These are phyloP conservation scores for Aspergillus biplanus DNA, from an alignment of 495 filamentous ascomycete genomes.

Conservation along the genomic window DNA sequence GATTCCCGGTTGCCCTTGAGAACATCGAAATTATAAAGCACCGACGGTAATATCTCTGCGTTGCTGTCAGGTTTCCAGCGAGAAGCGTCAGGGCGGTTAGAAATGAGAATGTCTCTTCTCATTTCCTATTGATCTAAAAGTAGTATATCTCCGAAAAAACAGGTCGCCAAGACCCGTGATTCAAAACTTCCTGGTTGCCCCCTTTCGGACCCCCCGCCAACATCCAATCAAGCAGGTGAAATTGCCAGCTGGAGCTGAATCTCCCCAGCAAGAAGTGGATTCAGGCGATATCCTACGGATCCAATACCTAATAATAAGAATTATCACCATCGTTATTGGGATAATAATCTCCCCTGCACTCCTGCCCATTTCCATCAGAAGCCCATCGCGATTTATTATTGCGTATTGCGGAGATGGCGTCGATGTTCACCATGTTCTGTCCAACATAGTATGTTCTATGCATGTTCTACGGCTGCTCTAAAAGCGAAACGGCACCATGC, in stretches of 20 bases:
- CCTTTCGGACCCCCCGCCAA: slow-evolving; percentile 12
- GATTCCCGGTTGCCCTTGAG: no score
- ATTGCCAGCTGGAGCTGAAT: not conserved
- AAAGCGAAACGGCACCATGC: slow-evolving; percentile 12
- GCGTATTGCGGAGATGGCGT: no score
- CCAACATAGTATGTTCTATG: slow-evolving; percentile 39
- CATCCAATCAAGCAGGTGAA: slow-evolving; percentile 16
- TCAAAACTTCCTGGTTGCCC: not conserved
- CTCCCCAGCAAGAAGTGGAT: not conserved
- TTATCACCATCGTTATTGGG: not conserved
- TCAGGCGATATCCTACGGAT: not conserved
- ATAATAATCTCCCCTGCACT: not conserved
- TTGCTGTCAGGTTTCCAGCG: no score
- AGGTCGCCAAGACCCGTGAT: not conserved
- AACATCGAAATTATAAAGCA: no score
- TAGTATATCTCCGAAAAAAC: not conserved
- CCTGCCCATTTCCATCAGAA: not conserved
- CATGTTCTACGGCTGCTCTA: slow-evolving; percentile 50
- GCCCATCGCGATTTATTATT: not conserved
- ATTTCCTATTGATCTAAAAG: not conserved
- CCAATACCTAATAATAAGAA: no score
- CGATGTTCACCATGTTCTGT: no score
- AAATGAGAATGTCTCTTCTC: not conserved
- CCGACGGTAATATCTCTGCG: no score
- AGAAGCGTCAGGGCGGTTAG: no score